Base-by-base conservation (phyloP, 2,329 filamentous ascomycete species). In the Colletotrichum karsti region DNA sequence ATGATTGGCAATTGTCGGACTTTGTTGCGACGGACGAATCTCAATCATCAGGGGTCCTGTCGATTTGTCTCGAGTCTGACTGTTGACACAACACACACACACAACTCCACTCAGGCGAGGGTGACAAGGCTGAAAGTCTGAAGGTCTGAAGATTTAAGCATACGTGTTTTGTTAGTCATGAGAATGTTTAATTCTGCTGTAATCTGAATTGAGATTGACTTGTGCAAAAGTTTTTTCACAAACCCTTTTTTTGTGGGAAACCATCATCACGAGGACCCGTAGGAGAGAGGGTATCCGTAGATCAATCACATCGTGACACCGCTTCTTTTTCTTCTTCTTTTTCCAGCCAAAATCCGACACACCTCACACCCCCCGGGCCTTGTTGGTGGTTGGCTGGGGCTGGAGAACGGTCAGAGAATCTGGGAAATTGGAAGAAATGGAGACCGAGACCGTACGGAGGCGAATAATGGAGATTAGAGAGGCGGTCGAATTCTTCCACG, bases 401-500 rank as follows among this genome's bases (percentile, higher is more conserved):
- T 48, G 48, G 48, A 51, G 48, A n/a, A 51, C 48, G 15, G 48
- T 18, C 7, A 30, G 28, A 33, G n/a, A 51, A n/a, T 30, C n/a
- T 35, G 48, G 28, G 48, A 51, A 42, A 55, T 67, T 58, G 18
- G 20, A 26, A 37, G 24, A 18, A 30, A 44, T 30, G 44, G 55
- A 54, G 55, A 37, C 55, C 20, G 44, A 15, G 44, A 20, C 33
- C 5, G 20, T 51, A 28, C 28, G 39, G 39, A 58, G 24, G 33
- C 33, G 12, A 48, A 33, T 24, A 6, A 33, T 18, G 37, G 55
- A 54, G 44, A 54, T 42, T n/a, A n/a, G 54, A 54, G 48, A 28
- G 22, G 20, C 28, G 42, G 46, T 67, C 37, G 28, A 51, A 62
- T 28, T 33, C 12, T 67, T 68, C 65, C 41, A 68, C 48, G 61